Evolutionary conservation across 2,329 filamentous ascomycete species (phyloP).

Genomic region (Paracoccidioides brasiliensis): DNA sequence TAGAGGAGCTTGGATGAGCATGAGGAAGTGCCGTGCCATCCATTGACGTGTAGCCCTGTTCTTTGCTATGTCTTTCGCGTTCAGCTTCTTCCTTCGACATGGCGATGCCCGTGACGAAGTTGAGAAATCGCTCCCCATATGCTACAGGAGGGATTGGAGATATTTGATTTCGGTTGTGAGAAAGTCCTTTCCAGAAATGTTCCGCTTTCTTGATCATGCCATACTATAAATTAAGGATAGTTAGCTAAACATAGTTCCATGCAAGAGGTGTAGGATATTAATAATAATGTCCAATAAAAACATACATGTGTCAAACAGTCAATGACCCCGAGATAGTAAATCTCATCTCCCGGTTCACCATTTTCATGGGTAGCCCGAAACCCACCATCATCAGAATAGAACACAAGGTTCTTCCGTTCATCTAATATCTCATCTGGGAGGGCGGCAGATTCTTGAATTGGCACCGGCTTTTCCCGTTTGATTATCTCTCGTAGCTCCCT

Average conservation of each 20-base stretch:
- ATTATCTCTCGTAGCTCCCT: constrained; percentile 84
- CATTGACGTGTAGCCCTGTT: constrained; percentile 19
- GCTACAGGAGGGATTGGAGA: constrained; percentile 80
- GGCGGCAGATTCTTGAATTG: constrained; percentile 67
- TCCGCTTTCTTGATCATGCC: constrained; percentile 89
- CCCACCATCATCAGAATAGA: constrained; percentile 88
- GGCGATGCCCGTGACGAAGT: constrained; percentile 81
- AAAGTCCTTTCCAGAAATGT: constrained; percentile 92
- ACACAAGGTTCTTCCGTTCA: constrained; percentile 63
- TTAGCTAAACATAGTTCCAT: background rate
- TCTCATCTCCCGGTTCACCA: constrained; percentile 69
- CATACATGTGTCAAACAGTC: constrained; percentile 94
- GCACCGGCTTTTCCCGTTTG: constrained; percentile 83
- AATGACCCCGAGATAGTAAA: constrained; percentile 97
- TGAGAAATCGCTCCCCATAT: constrained; percentile 87
- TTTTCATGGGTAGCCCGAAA: constrained; percentile 88
- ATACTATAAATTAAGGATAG: constrained; percentile 46
- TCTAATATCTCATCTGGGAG: constrained; percentile 85
- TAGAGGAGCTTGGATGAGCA: constrained; percentile 25
- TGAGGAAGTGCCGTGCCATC: constrained; percentile 17
- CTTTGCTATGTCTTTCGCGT: constrained; percentile 28
- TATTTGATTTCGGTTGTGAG: constrained; percentile 70
- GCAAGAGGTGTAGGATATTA: background rate
- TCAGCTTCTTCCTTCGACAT: constrained; percentile 78
- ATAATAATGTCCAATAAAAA: constrained; percentile 13